Evolutionary conservation across 805 yeast species (phyloP).

Genomic region (Candida vaughaniae): DNA sequence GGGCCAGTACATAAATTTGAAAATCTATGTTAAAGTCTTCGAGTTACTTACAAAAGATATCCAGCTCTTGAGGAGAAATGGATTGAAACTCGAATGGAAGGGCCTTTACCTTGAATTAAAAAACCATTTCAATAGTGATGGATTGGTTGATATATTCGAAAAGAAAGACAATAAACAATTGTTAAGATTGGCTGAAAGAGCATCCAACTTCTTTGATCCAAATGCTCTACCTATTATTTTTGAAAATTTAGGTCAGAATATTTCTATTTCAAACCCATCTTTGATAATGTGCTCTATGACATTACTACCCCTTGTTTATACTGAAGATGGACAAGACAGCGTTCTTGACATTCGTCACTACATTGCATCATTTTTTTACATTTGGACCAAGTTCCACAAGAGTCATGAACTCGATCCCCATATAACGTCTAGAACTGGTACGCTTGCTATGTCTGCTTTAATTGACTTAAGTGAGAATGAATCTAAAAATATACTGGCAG

Average conservation of each 20-base stretch:
- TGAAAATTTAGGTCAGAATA: conserved; percentile 49
- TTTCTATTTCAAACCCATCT: conserved; percentile 53
- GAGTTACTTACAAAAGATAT: conserved; percentile 53
- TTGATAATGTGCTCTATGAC: conserved; percentile 53
- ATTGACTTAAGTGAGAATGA: conserved; percentile 22
- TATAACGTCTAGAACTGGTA: conserved; percentile 63
- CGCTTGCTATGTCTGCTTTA: conserved; percentile 52
- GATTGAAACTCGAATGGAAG: conserved; percentile 52
- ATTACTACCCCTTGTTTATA: conserved; percentile 49
- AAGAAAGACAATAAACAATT: conserved; percentile 49
- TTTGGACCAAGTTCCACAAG: conserved; percentile 62
- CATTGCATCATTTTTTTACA: conserved; percentile 64
- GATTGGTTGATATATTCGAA: conserved; percentile 48
- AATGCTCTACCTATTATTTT: conserved; percentile 50
- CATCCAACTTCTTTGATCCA: conserved; percentile 54
- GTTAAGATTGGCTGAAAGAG: conserved; percentile 50
- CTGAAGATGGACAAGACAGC: conserved; percentile 25
- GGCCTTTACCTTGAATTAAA: conserved; percentile 39
- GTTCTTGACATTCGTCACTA: conserved; percentile 49
- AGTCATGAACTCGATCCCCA: conserved; percentile 58
- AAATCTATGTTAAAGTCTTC: conserved; percentile 61
- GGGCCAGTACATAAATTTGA: conserved; percentile 65
- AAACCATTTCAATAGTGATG: conserved; percentile 32
- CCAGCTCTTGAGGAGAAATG: conserved; percentile 35
- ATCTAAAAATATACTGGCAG: conserved; percentile 2